Evolutionary conservation across 1,284 basidiomycete genomes (phyloP), one percentile per base, ranked within the genome.

Genomic region (Cutaneotrichosporon dermatis): DNA sequence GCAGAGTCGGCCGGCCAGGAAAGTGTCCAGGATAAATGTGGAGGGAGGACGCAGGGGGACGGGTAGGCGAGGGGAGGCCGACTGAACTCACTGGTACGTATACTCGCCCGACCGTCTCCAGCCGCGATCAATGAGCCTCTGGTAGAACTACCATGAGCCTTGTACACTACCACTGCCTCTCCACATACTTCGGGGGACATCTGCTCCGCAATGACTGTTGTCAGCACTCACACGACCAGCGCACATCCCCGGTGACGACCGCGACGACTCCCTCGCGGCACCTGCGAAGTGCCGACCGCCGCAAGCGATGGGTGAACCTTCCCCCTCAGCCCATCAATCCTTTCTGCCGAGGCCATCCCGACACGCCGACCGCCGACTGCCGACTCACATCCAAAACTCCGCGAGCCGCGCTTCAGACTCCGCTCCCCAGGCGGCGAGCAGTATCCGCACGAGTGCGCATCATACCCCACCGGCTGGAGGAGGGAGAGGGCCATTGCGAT

Each of bases 81-180:
- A 8, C n/a, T 10, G 40, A n/a, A 60, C 71, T 51, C 45, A 76
- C 77, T 76, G 76, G 54, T 78, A 77, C 2, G 88, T 85, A 75
- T 86, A 91, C 33, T 80, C 82, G 69, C 91, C 91, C 51, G 88
- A 90, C 61, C 92, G 82, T 65, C 92, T 83, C 93, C 92, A 97
- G 43, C 93, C 93, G 39, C 86, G 81, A 76, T 94, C 86, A 63
- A 95, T 87, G 84, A 96, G 63, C 42, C 69, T 56, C 64, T 80
- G 79, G 68, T 82, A 82, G 37, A 76, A 75, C 76, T 78, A 52
- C 5, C 43, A 41, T 62, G 40, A 57, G 58, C 12, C 25, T 25
- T 25, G 25, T 25, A 25, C 25, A 25, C 25, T 25, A 25, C 25
- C 25, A 25, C 25, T 25, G 25, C 25, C 25, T 25, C 25, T 25